These are phyloP conservation scores for Penicillium pulvis DNA, from an alignment of 495 filamentous ascomycete genomes.

Conservation along the genomic window DNA sequence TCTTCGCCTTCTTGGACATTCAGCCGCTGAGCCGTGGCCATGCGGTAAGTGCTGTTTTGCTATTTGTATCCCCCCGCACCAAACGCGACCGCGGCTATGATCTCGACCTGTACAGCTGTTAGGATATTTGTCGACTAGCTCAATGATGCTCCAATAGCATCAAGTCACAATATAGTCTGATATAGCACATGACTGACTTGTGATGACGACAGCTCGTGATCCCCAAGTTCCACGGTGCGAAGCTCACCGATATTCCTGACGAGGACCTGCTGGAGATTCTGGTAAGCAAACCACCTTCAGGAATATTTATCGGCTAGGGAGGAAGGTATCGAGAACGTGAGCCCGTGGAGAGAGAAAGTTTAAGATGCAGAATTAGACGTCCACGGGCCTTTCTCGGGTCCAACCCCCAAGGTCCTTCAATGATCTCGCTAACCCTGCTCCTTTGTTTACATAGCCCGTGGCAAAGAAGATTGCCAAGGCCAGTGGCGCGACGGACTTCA, in stretches of 20 bases:
- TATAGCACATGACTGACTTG: slow-evolving; percentile 3
- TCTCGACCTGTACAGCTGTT: background rate
- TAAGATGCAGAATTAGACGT: background rate
- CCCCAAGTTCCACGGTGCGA: slow-evolving; percentile 92
- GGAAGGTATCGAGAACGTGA: background rate
- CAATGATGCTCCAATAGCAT: background rate
- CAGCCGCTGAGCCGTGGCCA: slow-evolving; percentile 83
- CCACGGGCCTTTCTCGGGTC: background rate
- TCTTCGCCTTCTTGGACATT: slow-evolving; percentile 96
- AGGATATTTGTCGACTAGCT: background rate
- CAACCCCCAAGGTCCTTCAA: slow-evolving; percentile 27
- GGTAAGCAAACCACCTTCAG: slow-evolving; percentile 47
- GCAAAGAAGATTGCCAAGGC: slow-evolving; percentile 85
- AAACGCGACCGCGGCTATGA: slow-evolving; percentile 16
- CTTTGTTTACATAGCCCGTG: slow-evolving; percentile 59
- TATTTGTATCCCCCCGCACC: slow-evolving; percentile 7
- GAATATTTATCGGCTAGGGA: background rate
- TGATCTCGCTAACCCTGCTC: slow-evolving; percentile 13
- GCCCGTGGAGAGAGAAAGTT: background rate
- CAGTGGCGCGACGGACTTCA: slow-evolving; percentile 77
- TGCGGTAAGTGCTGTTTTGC: slow-evolving; percentile 50
- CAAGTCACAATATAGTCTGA: background rate
- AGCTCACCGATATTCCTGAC: slow-evolving; percentile 92
- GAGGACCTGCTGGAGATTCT: slow-evolving; percentile 82
- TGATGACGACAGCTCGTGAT: slow-evolving; percentile 74